Evolutionary conservation across 1,284 basidiomycete genomes (phyloP), one percentile per base, ranked within the genome.

Genomic region (Pholiota adiposa): DNA sequence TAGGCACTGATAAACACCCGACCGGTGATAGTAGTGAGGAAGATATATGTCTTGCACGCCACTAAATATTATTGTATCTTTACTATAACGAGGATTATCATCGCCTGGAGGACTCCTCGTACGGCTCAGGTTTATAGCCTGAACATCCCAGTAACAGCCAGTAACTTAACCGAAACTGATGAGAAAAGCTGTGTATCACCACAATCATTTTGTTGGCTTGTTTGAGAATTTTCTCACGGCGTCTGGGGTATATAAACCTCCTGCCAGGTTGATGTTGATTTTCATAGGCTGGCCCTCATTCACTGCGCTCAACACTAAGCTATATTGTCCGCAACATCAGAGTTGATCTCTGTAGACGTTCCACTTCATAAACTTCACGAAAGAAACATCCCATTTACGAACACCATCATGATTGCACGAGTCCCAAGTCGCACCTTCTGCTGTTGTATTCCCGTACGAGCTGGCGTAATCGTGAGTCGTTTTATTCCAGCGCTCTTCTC

Each of bases 391-490:
- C 52, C 54, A 52, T 38, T 36, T 53, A 43, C 49, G 33, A 62
- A 54, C 44, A n/a, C n/a, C n/a, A 54, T 66, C 60, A 64, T 58
- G 56, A 71, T 71, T 64, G 67, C 67, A 29, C 70, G 71, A 62
- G 72, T 77, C 59, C 62, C 60, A 31, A 74, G 75, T 53, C 75
- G 78, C 61, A 80, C 72, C 33, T 80, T 79, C 66, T 78, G 78
- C 64, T 79, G 77, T 70, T 80, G 79, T 68, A 72, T 79, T 56
- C 79, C 80, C n/a, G 77, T 78, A 33, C 70, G 80, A 64, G 74
- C 74, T 41, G 80, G 79, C 51, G 78, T 77, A 51, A 69, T 81
- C 48, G 78, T 80, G 60, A 62, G 78, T 55, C 41, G 21, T 46
- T 41, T 19, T 31, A 31, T 29, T 27, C 34, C 50, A 33, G 31